Evolutionary conservation across 352 stramenopile genomes (phyloP), one percentile per base, ranked within the genome.

Genomic region (Pythium coloratum): DNA sequence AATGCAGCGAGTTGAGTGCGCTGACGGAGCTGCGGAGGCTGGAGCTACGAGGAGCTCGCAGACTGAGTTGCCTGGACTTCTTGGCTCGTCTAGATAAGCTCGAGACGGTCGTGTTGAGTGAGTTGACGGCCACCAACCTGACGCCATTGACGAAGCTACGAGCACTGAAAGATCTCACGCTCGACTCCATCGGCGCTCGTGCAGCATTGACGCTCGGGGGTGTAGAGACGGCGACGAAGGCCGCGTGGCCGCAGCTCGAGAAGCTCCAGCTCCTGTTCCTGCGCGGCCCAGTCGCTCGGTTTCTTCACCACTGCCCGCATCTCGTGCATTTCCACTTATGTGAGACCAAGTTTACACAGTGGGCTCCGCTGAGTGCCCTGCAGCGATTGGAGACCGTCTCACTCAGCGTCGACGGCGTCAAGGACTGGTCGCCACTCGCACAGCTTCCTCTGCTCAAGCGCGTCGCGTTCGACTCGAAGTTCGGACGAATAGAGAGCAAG

Each of bases 211-310:
- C 49, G 30, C 18, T 59, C 7, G 13, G 30, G 1, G 24, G 28
- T 0, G 4, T 26, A 12, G 42, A 47, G 1, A 47, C 54, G 24
- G 1, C n/a, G 6, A 13, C 18, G 0, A 16, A 47, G 1, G 50
- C 58, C 2, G 44, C 50, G 20, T 63, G 64, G 34, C 58, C 57
- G 4, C 6, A 50, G 5, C 55, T 71, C 16, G 33, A 61, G 32
- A 47, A 36, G 20, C 42, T 71, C n/a, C 58, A 71, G 20, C 26
- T 71, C 28, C 5, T 67, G n/a, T 71, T 71, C 32, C 54, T 60
- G 14, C 24, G 38, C 6, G 33, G 28, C 9, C 16, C 28, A 16
- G 55, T 63, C 3, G 44, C 51, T 8, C 18, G 14, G 18, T 24
- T 71, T 16, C 36, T 71, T 12, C 10, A 9, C 2, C 65, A 71